Percentiles rank a stretch among this genome's conserved stretches.
Conservation (phyloP, 2,329 filamentous ascomycete species). For the Myrmaecium sp. region DNA sequence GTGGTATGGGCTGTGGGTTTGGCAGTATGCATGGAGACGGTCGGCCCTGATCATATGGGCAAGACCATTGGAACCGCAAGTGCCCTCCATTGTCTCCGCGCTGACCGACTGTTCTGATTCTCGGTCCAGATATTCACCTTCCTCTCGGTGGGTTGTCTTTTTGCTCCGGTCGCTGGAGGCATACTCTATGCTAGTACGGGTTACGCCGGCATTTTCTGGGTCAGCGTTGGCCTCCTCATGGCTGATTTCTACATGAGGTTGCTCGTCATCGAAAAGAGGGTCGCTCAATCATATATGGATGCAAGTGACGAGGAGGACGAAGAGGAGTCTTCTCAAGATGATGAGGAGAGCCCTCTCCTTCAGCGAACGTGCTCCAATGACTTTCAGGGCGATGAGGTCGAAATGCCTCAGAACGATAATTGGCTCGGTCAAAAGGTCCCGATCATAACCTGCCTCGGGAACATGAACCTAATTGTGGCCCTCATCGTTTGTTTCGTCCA, state of each 20-base stretch:
- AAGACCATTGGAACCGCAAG: conserved; percentile 42
- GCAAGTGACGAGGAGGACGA: no score
- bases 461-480: conserved; percentile 15
- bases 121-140: conserved; percentile 41
- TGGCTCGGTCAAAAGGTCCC: no score
- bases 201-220: conserved; percentile 40
- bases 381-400: no score
- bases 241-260: conserved; percentile 44
- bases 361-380: no score
- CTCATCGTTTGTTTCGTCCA: conserved; percentile 26
- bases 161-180: conserved; percentile 42
- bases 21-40: conserved; percentile 42
- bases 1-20: conserved; percentile 44
- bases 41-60: conserved; percentile 38
- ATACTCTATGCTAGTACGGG: conserved; percentile 42
- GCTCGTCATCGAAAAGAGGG: conserved; percentile 46
- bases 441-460: conserved; percentile 27
- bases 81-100: neutral
- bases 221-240: conserved; percentile 36
- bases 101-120: conserved; percentile 3
- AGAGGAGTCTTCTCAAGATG: no score
- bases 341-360: no score
- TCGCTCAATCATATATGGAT: no score
- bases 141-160: conserved; percentile 38
- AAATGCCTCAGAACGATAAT: no score